Evolutionary conservation across 2,329 filamentous ascomycete genomes (phyloP), one percentile per base, ranked within the genome.

Genomic region (Monosporascus sp.): DNA sequence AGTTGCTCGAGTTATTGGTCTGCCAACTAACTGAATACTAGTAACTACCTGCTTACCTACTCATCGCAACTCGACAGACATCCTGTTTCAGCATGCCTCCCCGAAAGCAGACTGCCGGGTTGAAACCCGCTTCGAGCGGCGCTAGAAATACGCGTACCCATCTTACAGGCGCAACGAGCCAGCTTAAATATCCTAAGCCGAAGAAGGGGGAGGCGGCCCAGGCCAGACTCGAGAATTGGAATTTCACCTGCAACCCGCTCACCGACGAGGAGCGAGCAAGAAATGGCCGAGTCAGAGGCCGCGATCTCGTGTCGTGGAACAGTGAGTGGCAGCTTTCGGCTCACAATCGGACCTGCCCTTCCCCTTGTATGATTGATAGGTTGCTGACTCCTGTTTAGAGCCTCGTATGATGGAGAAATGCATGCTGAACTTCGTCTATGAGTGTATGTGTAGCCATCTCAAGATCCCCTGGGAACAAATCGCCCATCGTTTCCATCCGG

Each of bases 351-450:
- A 14, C 31, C 5, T 11, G 31, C 47, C 8, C 24, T 46, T 47
- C 38, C n/a, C n/a, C 24, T 45, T 35, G 17, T 38, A 20, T 48
- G 6, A 37, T 19, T 26, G 14, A 47, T 17, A 37, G 27, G 9
- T 27, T 41, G n/a, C 40, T 38, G 48, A 3, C 24, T 16, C 11
- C 19, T 6, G 9, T 43, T 6, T 47, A 79, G 75, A 73, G 1
- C 70, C 73, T 9, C 70, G 74, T 9, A 78, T 78, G 73, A 63
- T 67, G 0, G 75, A 78, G 38, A 78, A 78, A 59, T 57, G 77
- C 0, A 53, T 78, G 0, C 62, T 78, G 1, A 61, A 70, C 52
- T 56, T 77, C 0, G 63, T 71, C 11, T 78, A 74, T 37, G 75
- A 78, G 57, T 69, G 64, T 37, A 52, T 55, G 14, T 58, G 67